phyloP scores from a whole-genome alignment of 2,329 filamentous ascomycete genomes.

The Paramyrothecium roridum region DNA sequence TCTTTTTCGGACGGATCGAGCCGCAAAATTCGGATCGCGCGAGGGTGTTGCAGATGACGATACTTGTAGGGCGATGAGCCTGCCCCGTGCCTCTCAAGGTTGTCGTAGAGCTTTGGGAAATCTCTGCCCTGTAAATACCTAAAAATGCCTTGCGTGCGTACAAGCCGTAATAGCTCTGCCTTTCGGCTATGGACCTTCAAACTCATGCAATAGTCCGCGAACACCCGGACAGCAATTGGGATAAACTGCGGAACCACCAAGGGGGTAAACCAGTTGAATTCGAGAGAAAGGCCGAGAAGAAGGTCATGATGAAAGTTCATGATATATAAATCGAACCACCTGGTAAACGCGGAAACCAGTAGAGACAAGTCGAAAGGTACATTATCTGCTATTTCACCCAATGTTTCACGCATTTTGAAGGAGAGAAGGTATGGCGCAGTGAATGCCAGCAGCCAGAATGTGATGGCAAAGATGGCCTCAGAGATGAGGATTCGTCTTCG shows the following conservation, averaged over 20 bases:
- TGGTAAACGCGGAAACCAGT: background rate
- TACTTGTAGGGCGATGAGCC: background rate
- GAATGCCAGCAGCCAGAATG: background rate
- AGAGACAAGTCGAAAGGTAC: background rate
- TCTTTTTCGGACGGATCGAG: background rate
- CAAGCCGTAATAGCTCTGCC: background rate
- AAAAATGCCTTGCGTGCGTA: background rate
- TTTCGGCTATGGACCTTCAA: background rate
- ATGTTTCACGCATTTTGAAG: background rate
- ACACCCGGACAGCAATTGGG: background rate
- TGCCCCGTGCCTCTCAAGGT: background rate
- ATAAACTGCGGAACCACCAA: background rate
- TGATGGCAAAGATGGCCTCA: background rate
- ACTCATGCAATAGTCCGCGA: background rate
- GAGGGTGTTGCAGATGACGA: background rate
- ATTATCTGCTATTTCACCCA: background rate
- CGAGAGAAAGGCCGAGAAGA: background rate
- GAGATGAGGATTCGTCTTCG: background rate
- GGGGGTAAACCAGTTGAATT: background rate
- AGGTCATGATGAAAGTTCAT: background rate
- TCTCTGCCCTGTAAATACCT: background rate
- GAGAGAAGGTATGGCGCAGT: background rate
- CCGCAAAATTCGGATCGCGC: background rate
- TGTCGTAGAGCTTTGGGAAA: background rate
- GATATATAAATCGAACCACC: background rate